A percentile compares a stretch with the other conserved stretches of the same genome.
Conservation (phyloP, 208 protist genomes). For the Strigomonas culicis region DNA sequence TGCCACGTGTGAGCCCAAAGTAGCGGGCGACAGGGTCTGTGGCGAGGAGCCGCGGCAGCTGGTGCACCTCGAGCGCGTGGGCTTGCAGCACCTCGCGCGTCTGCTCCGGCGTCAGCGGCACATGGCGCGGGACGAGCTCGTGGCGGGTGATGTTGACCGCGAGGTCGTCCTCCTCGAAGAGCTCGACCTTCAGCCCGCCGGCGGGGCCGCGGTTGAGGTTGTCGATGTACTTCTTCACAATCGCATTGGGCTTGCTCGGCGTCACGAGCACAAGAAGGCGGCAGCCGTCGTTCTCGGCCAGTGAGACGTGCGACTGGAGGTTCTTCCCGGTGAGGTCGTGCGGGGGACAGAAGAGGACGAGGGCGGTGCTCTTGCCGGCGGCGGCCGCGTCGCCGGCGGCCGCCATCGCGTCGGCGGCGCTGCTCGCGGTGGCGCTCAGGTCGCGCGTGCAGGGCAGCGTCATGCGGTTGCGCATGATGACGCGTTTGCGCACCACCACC, state of each 20-base stretch:
- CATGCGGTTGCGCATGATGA: constrained; percentile 80
- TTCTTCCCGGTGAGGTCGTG: constrained; percentile 52
- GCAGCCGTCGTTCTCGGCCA: constrained; percentile 41
- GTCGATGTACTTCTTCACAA: constrained; percentile 66
- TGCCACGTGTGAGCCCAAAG: constrained; percentile 90
- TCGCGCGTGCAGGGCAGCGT: constrained; percentile 67
- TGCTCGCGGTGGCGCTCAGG: constrained; percentile 10
- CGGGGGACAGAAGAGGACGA: constrained; percentile 67
- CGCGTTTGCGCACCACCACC: constrained; percentile 5
- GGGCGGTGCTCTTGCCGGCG: constrained; percentile 35
- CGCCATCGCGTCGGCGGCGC: not conserved
- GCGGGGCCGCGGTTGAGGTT: constrained; percentile 59
- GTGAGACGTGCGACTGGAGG: constrained; percentile 54
- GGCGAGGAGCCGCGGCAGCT: constrained; percentile 95
- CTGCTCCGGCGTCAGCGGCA: constrained; percentile 80
- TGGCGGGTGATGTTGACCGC: constrained; percentile 98
- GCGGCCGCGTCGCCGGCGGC: not conserved
- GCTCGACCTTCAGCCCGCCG: constrained; percentile 76
- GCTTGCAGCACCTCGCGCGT: constrained; percentile 86
- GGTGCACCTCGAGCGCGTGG: constrained; percentile 91
- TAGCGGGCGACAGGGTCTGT: constrained; percentile 96
- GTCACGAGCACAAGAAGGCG: constrained; percentile 67
- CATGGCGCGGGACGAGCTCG: constrained; percentile 96
- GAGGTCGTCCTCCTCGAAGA: constrained; percentile 95
- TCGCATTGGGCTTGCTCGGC: constrained; percentile 56